Evolutionary conservation across 768 basidiomycete species (phyloP), one percentile per base, ranked within the genome.

Genomic region (Pleurotus djamor): DNA sequence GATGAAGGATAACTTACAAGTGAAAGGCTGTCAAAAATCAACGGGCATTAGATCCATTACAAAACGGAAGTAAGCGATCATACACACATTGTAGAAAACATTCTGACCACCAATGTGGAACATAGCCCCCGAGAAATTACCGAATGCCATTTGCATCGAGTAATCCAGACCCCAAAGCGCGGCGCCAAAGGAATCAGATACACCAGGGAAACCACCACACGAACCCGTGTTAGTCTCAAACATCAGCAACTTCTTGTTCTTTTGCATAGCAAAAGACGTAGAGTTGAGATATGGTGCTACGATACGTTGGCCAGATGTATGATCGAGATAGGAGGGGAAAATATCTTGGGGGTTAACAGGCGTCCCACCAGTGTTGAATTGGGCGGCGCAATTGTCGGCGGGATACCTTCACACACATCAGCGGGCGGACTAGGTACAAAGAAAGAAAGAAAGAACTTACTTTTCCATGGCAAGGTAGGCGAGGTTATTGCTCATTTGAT

Each of bases 171-270:
- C 83, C 87, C 87, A 90, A 8, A 90, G 73, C 14, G 85, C 81
- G 1, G 82, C 86, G 4, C 83, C 86, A 62, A 85, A 90, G 56
- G 75, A 78, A 64, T 89, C 83, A 34, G 79, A 82, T 17, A 88
- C 71, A 2, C 87, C 88, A 14, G 81, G 72, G 67, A 88, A 86
- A 5, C 88, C 87, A 68, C 85, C 87, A 73, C 87, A 89, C 48
- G 82, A 83, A 6, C 86, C 86, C 0, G 83, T 83, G 65, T 89
- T 89, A 5, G 85, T 88, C 66, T 91, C 88, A 60, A 89, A 81
- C 85, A 91, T 87, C 51, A 87, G 69, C 59, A 89, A 74, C 0
- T 81, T 83, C 65, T 80, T 81, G 0, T 71, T 68, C 0, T 69
- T 67, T 0, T 69, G 68, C 49, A 75, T 74, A 0, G 85, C 85